Base-by-base conservation (phyloP, 345 rosid species). In the Eucalyptus leucophloia region DNA sequence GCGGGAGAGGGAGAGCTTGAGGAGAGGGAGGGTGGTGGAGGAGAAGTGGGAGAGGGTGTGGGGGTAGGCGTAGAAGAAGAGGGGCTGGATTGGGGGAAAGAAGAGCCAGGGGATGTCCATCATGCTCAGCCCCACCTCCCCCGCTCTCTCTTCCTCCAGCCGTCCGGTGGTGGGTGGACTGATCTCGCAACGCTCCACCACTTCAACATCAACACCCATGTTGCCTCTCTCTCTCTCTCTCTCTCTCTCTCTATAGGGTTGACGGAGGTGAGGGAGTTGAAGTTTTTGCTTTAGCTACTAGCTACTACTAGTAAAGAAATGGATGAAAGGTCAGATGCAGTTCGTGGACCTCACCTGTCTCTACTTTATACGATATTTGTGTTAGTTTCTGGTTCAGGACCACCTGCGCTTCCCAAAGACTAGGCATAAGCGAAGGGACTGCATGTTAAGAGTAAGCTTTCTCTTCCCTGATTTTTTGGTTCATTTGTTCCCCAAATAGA, bases 101-200 rank as follows among this genome's bases (percentile, higher is more conserved):
- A 92, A 89, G 11, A 93, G 95, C 96, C 96, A 94, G 44, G 95
- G 95, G n/a, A 92, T 49, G 90, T 95, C 96, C 4, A 95, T 88
- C 88, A 91, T 92, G n/a, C 94, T 94, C 17, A 93, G 89, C 4
- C 45, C 82, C 44, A 10, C 82, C 83, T 9, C 83, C 82, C 16
- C 77, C 42, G 5, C 80, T 37, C 12, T 17, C 80, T 16, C 37
- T 14, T 56, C 62, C 62, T 56, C 62, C 80, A 4, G 12, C 81
- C 21, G 7, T 18, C 37, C 21, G 40, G 42, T 3, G 80, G 28
- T 2, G 83, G 14, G 14, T 19, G 83, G 83, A 72, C 83, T 19
- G 83, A 72, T 72, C 45, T 72, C 83, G 45, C 83, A 72, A 37
- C 28, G 83, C 83, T 72, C 83, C 83, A 37, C 26, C 83, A 72